A percentile compares a stretch with the other conserved stretches of the same genome.
These are phyloP conservation scores for Starmera quercuum DNA, from an alignment of 805 yeast species.

Conservation along the genomic window DNA sequence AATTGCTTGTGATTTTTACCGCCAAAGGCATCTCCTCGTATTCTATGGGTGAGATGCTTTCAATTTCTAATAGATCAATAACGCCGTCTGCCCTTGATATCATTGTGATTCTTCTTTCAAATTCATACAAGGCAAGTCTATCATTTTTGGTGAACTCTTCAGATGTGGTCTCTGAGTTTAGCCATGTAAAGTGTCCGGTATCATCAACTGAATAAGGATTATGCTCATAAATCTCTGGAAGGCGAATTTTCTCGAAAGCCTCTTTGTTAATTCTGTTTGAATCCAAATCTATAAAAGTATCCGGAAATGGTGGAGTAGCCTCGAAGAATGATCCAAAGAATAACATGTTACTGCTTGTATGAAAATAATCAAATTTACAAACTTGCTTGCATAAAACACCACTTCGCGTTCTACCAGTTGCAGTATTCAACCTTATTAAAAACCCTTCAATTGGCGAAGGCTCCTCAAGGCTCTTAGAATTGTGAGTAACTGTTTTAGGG, in stretches of 20 bases:
- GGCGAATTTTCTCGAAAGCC: not conserved
- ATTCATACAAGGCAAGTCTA: conserved; percentile 51
- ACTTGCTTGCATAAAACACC: conserved; percentile 30
- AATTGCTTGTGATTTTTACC: conserved; percentile 21
- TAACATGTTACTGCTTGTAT: conserved; percentile 52
- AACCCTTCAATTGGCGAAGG: conserved; percentile 84
- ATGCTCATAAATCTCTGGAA: conserved; percentile 36
- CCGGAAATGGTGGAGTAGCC: conserved; percentile 57
- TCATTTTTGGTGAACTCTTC: conserved; percentile 45
- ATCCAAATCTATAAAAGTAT: conserved; percentile 8
- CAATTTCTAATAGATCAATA: conserved; percentile 49
- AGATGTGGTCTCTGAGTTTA: conserved; percentile 27
- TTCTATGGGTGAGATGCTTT: conserved; percentile 28
- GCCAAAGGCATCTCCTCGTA: conserved; percentile 15
- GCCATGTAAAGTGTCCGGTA: conserved; percentile 55
- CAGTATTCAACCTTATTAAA: conserved; percentile 46
- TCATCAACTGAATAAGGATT: conserved; percentile 48
- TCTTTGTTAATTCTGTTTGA: conserved; percentile 6
- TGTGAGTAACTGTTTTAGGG: conserved; percentile 22
- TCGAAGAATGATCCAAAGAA: conserved; percentile 46
- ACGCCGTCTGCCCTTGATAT: conserved; percentile 52
- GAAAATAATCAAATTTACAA: conserved; percentile 54
- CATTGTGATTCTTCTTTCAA: conserved; percentile 50
- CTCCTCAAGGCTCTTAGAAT: conserved; percentile 28
- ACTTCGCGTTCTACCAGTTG: conserved; percentile 33